These are phyloP conservation scores for Dothiorella sarmentorum DNA, from an alignment of 2,329 filamentous ascomycete species.

Conservation along the genomic window DNA sequence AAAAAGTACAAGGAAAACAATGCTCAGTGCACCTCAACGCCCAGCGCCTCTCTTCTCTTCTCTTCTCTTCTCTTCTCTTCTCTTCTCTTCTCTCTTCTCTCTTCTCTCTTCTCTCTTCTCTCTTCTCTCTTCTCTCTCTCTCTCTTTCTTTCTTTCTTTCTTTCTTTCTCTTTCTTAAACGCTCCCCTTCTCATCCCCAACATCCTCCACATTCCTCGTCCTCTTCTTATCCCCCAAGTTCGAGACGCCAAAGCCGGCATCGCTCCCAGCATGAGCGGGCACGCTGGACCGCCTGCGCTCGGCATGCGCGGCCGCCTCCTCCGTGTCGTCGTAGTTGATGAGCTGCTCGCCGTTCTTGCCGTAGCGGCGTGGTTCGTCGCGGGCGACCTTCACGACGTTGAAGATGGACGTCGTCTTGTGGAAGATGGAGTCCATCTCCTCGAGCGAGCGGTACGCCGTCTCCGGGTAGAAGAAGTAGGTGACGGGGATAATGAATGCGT, in stretches of 20 bases:
- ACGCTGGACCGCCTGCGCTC: neutral
- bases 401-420: conserved; percentile 51
- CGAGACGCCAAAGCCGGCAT: neutral
- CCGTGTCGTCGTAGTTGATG: conserved; percentile 47
- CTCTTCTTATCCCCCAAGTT: conserved; percentile 14
- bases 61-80: no score
- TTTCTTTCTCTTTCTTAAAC: no score
- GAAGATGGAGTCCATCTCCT: conserved; percentile 70
- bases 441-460: conserved; percentile 54
- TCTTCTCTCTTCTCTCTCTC: no score
- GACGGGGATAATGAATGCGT: conserved; percentile 54
- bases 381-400: conserved; percentile 49
- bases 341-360: conserved; percentile 57
- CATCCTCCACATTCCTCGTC: conserved; percentile 7
- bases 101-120: no score
- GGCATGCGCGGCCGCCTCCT: conserved; percentile 24
- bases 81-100: no score
- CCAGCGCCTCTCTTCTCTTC: no score
- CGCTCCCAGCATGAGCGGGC: neutral
- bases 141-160: no score
- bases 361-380: conserved; percentile 53
- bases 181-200: neutral
- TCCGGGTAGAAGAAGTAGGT: conserved; percentile 62
- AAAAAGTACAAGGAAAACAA: no score
- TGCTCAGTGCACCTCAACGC: no score